Evolutionary conservation across 1,139 yeast genomes (phyloP), one percentile per base, ranked within the genome.

Genomic region (Protomyces inundatus): DNA sequence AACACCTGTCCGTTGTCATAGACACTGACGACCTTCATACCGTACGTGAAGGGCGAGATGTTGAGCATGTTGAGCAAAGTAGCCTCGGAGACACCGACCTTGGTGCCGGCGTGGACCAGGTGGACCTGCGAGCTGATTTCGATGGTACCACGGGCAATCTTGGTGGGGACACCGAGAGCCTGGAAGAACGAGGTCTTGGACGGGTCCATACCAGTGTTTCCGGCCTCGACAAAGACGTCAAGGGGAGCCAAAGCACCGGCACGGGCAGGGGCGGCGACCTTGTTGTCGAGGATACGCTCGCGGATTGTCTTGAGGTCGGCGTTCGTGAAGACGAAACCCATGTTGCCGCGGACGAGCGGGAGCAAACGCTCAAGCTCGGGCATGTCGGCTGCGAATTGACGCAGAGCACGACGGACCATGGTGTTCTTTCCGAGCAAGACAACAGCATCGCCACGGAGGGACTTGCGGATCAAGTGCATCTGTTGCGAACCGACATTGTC

Each of bases 121-220:
- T 89, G 89, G 77, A 93, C 96, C 79, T 95, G 98, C 74, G 88
- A 82, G 80, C 90, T 91, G 82, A 93, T 93, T 84, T 93, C 99
- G 87, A 93, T 93, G 82, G 97, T 90, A 93, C 99, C 99, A 88
- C 99, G 91, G 82, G 97, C 95, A 90, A 93, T 93, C 95, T 93
- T 93, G 89, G 99, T 93, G 86, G 98, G 98, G 77, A 93, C 97
- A 89, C 98, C 98, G 77, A 93, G 87, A 79, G 99, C 98, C 87
- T 93, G 99, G 98, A 93, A 93, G 95, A 93, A 93, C 79, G 98
- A 93, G 77, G 99, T 93, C 90, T 93, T 93, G 87, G 98, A 98
- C 81, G 99, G 99, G 84, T 93, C 98, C 97, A 95, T 91, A 88
- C 98, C 98, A 75, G 99, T 93, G 97, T 93, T 95, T 82, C 96